Percentiles rank a stretch among this genome's conserved stretches.
Conservation (phyloP, 139 green algal genomes). For the Pleodorina starrii region DNA sequence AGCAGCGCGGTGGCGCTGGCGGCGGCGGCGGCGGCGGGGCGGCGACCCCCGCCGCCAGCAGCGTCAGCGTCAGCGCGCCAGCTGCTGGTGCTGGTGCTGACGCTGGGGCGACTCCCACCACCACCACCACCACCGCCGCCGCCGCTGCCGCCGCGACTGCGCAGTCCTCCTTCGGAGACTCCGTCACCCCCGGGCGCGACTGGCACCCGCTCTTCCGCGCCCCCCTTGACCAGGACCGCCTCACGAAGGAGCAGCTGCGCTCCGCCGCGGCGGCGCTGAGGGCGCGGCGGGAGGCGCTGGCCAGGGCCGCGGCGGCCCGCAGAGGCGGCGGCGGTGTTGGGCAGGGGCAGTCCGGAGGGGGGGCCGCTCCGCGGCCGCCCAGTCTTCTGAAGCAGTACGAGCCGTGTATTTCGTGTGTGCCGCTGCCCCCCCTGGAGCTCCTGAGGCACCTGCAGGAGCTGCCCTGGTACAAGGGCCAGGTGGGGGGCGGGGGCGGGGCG, state of each 20-base stretch:
- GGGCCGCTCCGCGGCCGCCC: constrained; percentile 38
- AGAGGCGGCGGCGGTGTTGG: background rate
- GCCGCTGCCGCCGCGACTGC: background rate
- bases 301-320: background rate
- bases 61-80: background rate
- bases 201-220: constrained; percentile 55
- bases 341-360: background rate
- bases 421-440: constrained; percentile 61
- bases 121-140: background rate
- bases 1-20: background rate
- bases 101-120: background rate
- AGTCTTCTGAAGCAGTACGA: constrained; percentile 56
- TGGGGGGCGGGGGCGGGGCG: background rate
- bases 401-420: background rate
- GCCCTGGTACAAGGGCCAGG: constrained; percentile 77
- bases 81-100: background rate
- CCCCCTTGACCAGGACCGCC: background rate
- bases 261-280: constrained; percentile 18
- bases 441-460: constrained; percentile 77
- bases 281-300: background rate
- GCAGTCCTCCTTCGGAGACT: background rate
- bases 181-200: background rate
- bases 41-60: background rate
- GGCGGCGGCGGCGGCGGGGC: background rate
- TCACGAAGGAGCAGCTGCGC: constrained; percentile 33